Conservation (phyloP, 441 rosid genomes). For the Erysimum cheiri region DNA sequence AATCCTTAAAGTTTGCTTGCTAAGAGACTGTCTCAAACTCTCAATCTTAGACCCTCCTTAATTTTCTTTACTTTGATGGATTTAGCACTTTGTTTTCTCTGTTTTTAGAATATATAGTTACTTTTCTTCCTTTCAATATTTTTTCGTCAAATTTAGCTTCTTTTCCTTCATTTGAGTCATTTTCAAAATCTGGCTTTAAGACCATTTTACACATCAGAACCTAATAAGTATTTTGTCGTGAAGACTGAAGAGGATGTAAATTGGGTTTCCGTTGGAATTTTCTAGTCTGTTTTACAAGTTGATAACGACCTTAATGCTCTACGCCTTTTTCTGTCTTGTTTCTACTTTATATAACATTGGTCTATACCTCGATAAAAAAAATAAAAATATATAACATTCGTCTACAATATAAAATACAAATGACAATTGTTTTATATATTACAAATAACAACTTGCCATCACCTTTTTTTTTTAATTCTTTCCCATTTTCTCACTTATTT, state of each 20-base stretch:
- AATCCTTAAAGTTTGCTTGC: constrained; percentile 19
- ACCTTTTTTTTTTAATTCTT: neutral
- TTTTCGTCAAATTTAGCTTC: constrained; percentile 14
- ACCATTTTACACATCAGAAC: constrained; percentile 48
- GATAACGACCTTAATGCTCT: constrained; percentile 42
- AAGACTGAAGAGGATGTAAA: constrained; percentile 33
- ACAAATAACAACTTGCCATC: neutral
- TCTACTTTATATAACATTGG: constrained; percentile 28
- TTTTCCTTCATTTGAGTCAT: constrained; percentile 21
- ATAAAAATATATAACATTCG: neutral
- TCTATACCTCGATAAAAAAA: neutral
- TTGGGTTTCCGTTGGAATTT: constrained; percentile 38
- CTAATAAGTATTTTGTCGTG: constrained; percentile 43
- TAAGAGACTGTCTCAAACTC: constrained; percentile 21
- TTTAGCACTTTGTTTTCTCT: constrained; percentile 22
- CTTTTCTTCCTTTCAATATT: neutral
- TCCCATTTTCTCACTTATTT: neutral
- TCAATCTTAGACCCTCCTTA: constrained; percentile 11
- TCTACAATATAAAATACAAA: neutral
- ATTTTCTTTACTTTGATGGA: constrained; percentile 26
- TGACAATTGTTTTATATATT: neutral
- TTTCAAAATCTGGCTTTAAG: constrained; percentile 36
- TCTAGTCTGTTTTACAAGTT: constrained; percentile 31
- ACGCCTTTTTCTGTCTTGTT: constrained; percentile 27
- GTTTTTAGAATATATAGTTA: neutral